A percentile compares a stretch with the other conserved stretches of the same genome.
These are phyloP conservation scores for Penicillium corylophilum DNA, from an alignment of 2,329 filamentous ascomycete genomes.

Conservation along the genomic window DNA sequence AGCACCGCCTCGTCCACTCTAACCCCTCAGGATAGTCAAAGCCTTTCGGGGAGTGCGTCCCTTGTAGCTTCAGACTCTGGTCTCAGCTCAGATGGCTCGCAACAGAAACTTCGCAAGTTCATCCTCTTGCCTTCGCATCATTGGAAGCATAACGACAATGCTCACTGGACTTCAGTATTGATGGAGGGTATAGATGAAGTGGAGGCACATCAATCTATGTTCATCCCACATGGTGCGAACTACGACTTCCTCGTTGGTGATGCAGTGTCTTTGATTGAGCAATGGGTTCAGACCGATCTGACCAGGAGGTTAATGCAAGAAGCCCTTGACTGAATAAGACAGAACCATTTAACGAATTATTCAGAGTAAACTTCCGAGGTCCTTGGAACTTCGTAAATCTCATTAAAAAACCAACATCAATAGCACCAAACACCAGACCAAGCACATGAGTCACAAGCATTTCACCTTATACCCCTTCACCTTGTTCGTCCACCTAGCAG, in stretches of 20 bases:
- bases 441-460: not conserved
- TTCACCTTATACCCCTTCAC: constrained; percentile 1
- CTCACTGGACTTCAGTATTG: constrained; percentile 73
- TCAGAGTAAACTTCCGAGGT: not conserved
- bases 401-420: not conserved
- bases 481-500: constrained; percentile 1
- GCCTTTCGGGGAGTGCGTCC: constrained; percentile 11
- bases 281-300: constrained; percentile 57
- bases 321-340: constrained; percentile 11
- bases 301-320: constrained; percentile 16
- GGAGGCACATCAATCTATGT: constrained; percentile 78
- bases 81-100: constrained; percentile 18
- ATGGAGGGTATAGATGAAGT: constrained; percentile 86
- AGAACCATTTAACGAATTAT: not conserved
- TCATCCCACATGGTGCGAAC: constrained; percentile 65
- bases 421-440: not conserved
- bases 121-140: constrained; percentile 67
- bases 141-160: constrained; percentile 58
- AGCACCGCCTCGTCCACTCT: not conserved
- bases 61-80: constrained; percentile 8
- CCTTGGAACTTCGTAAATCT: not conserved
- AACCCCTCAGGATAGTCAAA: constrained; percentile 1
- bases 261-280: constrained; percentile 64
- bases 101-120: constrained; percentile 68
- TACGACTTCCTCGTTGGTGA: constrained; percentile 78